phyloP scores from a whole-genome alignment of 2,329 filamentous ascomycete species.

The Aspergillus transmontanensis region DNA sequence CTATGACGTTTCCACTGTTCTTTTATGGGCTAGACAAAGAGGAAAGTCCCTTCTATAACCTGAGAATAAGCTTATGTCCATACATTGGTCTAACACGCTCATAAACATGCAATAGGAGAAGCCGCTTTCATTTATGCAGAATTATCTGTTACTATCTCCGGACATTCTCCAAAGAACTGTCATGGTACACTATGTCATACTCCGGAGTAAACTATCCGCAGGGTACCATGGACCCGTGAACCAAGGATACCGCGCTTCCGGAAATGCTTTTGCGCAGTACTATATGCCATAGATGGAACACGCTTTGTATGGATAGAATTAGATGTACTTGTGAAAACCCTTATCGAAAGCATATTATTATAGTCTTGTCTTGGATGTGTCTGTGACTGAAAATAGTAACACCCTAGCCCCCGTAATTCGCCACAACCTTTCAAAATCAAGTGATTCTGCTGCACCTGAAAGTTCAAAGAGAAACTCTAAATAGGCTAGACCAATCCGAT shows the following conservation, averaged over 20 bases:
- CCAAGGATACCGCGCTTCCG: not conserved
- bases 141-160: not conserved
- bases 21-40: not conserved
- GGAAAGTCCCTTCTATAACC: not conserved
- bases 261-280: not conserved
- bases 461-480: not conserved
- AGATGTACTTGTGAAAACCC: not conserved
- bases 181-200: not conserved
- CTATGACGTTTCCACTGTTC: not conserved
- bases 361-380: not conserved
- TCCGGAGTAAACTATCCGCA: not conserved
- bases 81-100: not conserved
- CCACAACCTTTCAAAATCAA: not conserved
- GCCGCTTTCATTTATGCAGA: not conserved
- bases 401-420: not conserved
- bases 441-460: not conserved
- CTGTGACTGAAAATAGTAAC: not conserved
- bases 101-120: not conserved
- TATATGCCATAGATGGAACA: not conserved
- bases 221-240: not conserved
- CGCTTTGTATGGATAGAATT: not conserved
- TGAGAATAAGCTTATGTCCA: not conserved
- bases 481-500: not conserved
- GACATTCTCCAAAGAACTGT: not conserved
- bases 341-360: not conserved